Base-by-base conservation (phyloP, 352 stramenopile species). In the Pythium angustatum region DNA sequence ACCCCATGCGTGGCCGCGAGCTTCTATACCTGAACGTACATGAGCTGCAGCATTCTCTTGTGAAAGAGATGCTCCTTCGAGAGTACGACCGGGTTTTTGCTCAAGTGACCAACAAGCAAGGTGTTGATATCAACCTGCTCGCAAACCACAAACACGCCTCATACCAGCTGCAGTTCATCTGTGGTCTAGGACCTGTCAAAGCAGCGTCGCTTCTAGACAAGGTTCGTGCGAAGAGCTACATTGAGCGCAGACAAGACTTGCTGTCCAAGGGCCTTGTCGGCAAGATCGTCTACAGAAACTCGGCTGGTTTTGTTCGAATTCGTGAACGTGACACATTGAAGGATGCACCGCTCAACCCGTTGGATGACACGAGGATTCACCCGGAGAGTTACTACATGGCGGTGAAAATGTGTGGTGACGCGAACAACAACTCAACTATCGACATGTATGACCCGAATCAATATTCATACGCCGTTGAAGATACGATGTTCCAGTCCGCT, bases 371-470 rank as follows among this genome's bases (percentile, higher is more conserved):
- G 0, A 75, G 88, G 38, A 95, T 96, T 52, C 88, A 96, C 49
- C 88, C 88, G 3, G 88, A 96, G 64, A 96, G 88, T 40, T 96
- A 96, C 66, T 96, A 94, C 66, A 96, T 96, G 88, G 88, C 88
- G 12, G 88, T 96, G 21, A 95, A 95, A 54, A 96, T 96, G 69
- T 96, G 88, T 62, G 88, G 88, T 52, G 86, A 96, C 62, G 88
- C 88, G 9, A 96, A 95, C 72, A 94, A 95, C 72, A 95, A 96
- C 65, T 94, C 86, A 33, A 95, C 86, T 4, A 95, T 96, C 47
- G 88, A 96, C 67, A 92, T 96, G 83, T 96, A 94, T 50, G 88
- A 96, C 34, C 88, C 88, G 33, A 93, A 94, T 47, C 86, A 96
- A 57, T 96, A 96, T 64, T 95, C 88, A 11, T 95, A 94, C 47